Evolutionary conservation across 2,329 filamentous ascomycete species (phyloP).

Genomic region (Simplicillium sp.): DNA sequence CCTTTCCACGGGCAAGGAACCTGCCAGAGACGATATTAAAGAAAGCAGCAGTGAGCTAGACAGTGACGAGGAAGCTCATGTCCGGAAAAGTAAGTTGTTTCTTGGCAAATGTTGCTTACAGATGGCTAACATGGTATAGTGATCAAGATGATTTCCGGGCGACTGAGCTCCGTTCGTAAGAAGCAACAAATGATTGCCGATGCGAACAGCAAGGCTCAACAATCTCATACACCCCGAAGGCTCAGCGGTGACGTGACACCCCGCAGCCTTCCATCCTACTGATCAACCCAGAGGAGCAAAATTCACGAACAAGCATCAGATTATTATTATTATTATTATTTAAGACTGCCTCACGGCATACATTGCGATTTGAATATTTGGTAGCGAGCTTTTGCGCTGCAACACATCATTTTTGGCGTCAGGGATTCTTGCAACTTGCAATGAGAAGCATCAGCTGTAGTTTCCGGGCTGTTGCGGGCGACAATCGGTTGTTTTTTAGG

Average conservation of each 20-base stretch:
- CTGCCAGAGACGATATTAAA: constrained; percentile 26
- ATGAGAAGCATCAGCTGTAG: too few relatives aligned
- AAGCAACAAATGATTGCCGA: constrained; percentile 54
- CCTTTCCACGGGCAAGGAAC: constrained; percentile 27
- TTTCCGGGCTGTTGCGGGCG: too few relatives aligned
- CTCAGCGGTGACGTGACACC: constrained; percentile 48
- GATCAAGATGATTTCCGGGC: constrained; percentile 52
- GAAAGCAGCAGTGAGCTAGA: constrained; percentile 6
- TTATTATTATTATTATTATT: too few relatives aligned
- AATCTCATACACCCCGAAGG: constrained; percentile 30
- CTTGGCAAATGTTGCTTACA: not conserved
- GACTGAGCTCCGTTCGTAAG: constrained; percentile 46
- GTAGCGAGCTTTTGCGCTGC: too few relatives aligned
- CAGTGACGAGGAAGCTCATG: constrained; percentile 61
- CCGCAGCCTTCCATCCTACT: constrained; percentile 38
- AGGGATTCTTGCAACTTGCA: too few relatives aligned
- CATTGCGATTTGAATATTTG: too few relatives aligned
- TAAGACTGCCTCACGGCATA: too few relatives aligned
- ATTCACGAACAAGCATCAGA: too few relatives aligned
- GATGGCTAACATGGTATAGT: constrained; percentile 30
- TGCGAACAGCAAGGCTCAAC: constrained; percentile 38
- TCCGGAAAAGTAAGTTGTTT: constrained; percentile 56
- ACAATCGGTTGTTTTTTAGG: not conserved
- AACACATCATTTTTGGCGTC: too few relatives aligned
- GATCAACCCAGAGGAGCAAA: too few relatives aligned